phyloP scores from a whole-genome alignment of 2,329 filamentous ascomycete species.

The Pseudogymnoascus sp. region DNA sequence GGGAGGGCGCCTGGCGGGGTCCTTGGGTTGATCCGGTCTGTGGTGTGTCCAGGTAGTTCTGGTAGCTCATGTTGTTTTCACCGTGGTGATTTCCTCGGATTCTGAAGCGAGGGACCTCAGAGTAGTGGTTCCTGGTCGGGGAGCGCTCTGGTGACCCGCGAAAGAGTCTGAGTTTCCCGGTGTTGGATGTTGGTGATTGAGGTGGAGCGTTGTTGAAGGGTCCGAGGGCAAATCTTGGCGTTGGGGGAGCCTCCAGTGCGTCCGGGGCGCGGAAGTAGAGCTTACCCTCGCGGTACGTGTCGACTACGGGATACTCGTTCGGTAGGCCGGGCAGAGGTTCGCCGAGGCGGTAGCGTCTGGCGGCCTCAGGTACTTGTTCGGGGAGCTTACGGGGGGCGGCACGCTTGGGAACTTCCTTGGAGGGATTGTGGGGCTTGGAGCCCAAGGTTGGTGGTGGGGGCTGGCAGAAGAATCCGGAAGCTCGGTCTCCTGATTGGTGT shows the following conservation, averaged over 20 bases:
- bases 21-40: conserved; percentile 15
- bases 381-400: neutral
- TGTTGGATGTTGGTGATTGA: neutral
- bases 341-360: neutral
- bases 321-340: neutral
- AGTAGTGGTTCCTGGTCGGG: neutral
- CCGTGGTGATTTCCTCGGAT: neutral
- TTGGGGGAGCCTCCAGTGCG: neutral
- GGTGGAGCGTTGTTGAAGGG: neutral
- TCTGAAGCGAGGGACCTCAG: neutral
- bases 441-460: neutral
- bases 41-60: conserved; percentile 21
- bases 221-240: neutral
- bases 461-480: neutral
- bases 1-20: conserved; percentile 25
- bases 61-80: conserved; percentile 15
- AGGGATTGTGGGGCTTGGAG: neutral
- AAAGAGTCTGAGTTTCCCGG: neutral
- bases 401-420: neutral
- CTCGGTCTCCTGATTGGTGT: neutral
- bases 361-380: neutral
- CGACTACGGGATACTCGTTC: neutral
- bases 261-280: neutral
- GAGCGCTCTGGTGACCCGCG: neutral
- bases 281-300: neutral